Conservation (phyloP, 129 eudicot genomes). For the Apium graveolens region DNA sequence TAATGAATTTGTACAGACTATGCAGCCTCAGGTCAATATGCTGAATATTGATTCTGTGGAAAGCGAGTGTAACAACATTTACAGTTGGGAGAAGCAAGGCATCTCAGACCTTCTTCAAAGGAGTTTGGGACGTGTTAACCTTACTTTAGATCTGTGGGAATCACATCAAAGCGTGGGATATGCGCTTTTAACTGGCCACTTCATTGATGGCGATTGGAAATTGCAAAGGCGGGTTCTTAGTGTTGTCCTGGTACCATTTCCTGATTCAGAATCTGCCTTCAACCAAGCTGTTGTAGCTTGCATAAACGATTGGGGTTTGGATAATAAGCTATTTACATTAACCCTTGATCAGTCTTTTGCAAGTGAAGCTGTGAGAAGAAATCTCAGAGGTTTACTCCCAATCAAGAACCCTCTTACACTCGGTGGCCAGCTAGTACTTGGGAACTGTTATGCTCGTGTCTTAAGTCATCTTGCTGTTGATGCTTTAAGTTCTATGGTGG, state of each 20-base stretch:
- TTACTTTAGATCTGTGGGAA: slow-evolving; percentile 56
- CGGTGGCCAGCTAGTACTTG: slow-evolving; percentile 53
- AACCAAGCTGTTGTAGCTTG: slow-evolving; percentile 54
- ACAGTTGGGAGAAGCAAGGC: slow-evolving; percentile 35
- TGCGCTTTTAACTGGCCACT: slow-evolving; percentile 57
- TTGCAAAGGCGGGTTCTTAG: slow-evolving; percentile 55
- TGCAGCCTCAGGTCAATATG: slow-evolving; percentile 48
- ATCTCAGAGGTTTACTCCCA: slow-evolving; percentile 38
- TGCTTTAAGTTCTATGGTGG: slow-evolving; percentile 29
- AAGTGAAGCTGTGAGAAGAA: slow-evolving; percentile 33
- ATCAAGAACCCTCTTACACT: slow-evolving; percentile 35
- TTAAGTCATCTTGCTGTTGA: slow-evolving; percentile 54
- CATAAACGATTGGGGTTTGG: slow-evolving; percentile 51
- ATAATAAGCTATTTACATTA: slow-evolving; percentile 49
- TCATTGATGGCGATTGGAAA: slow-evolving; percentile 69
- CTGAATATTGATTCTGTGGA: slow-evolving; percentile 31
- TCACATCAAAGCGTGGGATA: slow-evolving; percentile 57
- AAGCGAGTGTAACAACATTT: slow-evolving; percentile 42
- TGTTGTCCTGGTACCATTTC: slow-evolving; percentile 43
- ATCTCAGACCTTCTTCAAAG: slow-evolving; percentile 41
- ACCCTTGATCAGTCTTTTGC: slow-evolving; percentile 60
- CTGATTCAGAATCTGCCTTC: slow-evolving; percentile 62
- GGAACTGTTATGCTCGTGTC: slow-evolving; percentile 58
- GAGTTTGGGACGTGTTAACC: slow-evolving; percentile 54
- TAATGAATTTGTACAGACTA: slow-evolving; percentile 31